Evolutionary conservation across 306 rosid genomes (phyloP).

Genomic region (Dalbergia oliveri): DNA sequence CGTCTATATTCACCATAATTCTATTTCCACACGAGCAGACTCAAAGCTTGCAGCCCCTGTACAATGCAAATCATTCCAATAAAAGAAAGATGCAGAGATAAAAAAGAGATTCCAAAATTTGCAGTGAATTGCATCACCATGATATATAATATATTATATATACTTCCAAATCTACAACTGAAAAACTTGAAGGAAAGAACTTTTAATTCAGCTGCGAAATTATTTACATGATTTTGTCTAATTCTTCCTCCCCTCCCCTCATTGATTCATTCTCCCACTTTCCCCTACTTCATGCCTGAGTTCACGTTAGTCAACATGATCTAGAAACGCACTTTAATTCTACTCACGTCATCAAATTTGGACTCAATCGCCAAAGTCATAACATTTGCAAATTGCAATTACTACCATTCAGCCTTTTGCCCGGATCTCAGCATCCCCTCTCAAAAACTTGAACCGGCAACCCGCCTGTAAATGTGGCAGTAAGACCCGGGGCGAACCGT

Average conservation of each 20-base stretch:
- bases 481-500: constrained; percentile 74
- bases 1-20: not conserved
- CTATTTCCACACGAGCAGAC: not conserved
- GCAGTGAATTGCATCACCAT: not conserved
- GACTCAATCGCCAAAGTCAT: too few species aligned
- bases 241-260: too few species aligned
- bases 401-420: not conserved
- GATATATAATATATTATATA: too few species aligned
- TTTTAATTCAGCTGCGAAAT: not conserved
- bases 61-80: not conserved
- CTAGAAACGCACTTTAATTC: not conserved
- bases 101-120: not conserved
- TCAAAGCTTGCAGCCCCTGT: not conserved
- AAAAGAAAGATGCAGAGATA: not conserved
- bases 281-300: not conserved
- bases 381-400: too few species aligned
- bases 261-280: not conserved
- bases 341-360: not conserved
- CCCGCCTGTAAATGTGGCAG: constrained; percentile 77
- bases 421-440: constrained; percentile 37
- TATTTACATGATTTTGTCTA: constrained; percentile 28
- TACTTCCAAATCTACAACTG: not conserved
- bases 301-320: not conserved
- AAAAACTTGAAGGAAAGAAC: not conserved
- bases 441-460: constrained; percentile 65